Conservation (phyloP, 192 early-diverging fungal genomes). For the Funneliformis geosporum region DNA sequence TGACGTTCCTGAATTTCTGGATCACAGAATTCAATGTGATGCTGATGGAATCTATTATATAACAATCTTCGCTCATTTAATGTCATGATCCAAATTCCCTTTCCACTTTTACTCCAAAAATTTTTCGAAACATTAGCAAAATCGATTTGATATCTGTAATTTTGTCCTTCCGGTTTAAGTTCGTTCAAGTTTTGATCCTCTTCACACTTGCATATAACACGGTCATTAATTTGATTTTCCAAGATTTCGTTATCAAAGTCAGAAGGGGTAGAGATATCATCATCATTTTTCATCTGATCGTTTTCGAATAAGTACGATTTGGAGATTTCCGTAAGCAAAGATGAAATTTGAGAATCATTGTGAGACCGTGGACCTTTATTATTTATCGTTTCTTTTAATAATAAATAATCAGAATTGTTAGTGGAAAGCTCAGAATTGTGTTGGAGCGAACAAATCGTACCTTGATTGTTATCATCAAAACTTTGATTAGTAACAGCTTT, state of each 20-base stretch:
- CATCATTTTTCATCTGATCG: not conserved
- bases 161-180: not conserved
- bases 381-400: not conserved
- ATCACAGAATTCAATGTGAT: not conserved
- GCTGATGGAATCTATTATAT: not conserved
- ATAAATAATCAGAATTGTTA: not conserved
- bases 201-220: not conserved
- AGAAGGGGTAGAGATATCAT: not conserved
- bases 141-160: not conserved
- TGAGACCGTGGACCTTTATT: not conserved
- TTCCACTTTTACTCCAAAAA: not conserved
- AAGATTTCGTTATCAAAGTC: not conserved
- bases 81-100: not conserved
- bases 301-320: not conserved
- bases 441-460: not conserved
- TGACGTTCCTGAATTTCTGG: not conserved
- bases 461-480: not conserved
- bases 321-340: not conserved
- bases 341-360: not conserved
- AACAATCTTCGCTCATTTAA: not conserved
- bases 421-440: not conserved
- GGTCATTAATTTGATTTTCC: not conserved
- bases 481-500: not conserved
- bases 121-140: not conserved
- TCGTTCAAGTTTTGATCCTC: not conserved